Evolutionary conservation across 805 yeast genomes (phyloP).

Genomic region (Ogataea ganodermae): DNA sequence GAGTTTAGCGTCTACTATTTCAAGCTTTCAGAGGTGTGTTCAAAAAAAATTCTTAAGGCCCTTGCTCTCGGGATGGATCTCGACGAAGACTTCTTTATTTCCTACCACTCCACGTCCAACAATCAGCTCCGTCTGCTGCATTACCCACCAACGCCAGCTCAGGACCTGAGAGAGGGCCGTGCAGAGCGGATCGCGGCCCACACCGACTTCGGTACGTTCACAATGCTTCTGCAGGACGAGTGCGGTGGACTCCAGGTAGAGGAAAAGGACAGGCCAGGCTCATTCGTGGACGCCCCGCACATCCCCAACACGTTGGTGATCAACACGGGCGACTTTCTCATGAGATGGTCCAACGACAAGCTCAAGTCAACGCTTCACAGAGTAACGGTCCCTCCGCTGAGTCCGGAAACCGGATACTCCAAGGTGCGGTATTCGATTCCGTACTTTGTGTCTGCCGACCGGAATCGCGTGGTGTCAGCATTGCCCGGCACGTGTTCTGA

Average conservation of each 20-base stretch:
- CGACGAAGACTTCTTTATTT: conserved; percentile 30
- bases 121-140: conserved; percentile 38
- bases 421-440: conserved; percentile 34
- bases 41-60: conserved; percentile 29
- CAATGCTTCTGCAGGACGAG: conserved; percentile 38
- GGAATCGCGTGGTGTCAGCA: conserved; percentile 20
- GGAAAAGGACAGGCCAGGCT: conserved; percentile 31
- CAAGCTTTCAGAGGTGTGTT: conserved; percentile 25
- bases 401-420: conserved; percentile 17
- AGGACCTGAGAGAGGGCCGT: conserved; percentile 29
- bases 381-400: conserved; percentile 35
- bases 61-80: conserved; percentile 35
- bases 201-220: conserved; percentile 40
- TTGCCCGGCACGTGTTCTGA: conserved; percentile 25
- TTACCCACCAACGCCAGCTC: conserved; percentile 34
- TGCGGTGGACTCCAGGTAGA: conserved; percentile 43
- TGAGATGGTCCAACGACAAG: conserved; percentile 41
- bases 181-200: conserved; percentile 43
- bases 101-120: conserved; percentile 28
- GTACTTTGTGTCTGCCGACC: conserved; percentile 29
- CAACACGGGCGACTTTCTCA: conserved; percentile 42
- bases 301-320: conserved; percentile 38
- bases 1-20: conserved; percentile 21
- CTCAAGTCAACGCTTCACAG: conserved; percentile 43
- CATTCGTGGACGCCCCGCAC: conserved; percentile 33